These are phyloP conservation scores for Ilex asprella DNA, from an alignment of 257 asterid species.

Conservation along the genomic window DNA sequence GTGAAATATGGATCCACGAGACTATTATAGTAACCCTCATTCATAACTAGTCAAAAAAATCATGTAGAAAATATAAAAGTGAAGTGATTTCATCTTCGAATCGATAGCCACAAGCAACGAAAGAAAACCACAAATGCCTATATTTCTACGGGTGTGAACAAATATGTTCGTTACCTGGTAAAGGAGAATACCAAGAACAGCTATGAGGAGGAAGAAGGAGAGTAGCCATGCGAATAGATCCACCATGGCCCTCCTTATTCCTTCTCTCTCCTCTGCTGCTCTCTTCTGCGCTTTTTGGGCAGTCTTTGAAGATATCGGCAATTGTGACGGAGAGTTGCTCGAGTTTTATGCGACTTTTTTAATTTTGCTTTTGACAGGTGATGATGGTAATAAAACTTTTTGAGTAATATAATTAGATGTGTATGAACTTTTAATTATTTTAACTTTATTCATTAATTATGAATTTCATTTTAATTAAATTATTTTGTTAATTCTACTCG, in stretches of 20 bases:
- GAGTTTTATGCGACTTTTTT: no score
- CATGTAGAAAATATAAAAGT: background rate
- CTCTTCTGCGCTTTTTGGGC: background rate
- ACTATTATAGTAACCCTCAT: background rate
- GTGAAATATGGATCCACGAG: no score
- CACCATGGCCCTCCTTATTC: slow-evolving; percentile 33
- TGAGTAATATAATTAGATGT: no score
- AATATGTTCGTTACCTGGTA: slow-evolving; percentile 47
- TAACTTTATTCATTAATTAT: no score
- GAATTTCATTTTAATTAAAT: no score
- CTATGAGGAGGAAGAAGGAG: slow-evolving; percentile 58
- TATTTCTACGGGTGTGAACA: background rate
- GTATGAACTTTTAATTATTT: no score
- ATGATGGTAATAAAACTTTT: no score
- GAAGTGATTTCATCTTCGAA: slow-evolving; percentile 1
- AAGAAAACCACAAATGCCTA: slow-evolving; percentile 4
- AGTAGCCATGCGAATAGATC: slow-evolving; percentile 67
- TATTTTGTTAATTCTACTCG: no score
- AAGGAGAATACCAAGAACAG: slow-evolving; percentile 46
- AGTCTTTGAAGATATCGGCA: no score
- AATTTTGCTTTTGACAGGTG: no score
- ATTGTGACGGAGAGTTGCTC: no score
- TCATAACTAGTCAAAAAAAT: no score
- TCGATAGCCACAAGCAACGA: background rate
- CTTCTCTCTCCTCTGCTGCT: background rate